Evolutionary conservation across 2,329 filamentous ascomycete genomes (phyloP).

Genomic region (Diplodia corticola): DNA sequence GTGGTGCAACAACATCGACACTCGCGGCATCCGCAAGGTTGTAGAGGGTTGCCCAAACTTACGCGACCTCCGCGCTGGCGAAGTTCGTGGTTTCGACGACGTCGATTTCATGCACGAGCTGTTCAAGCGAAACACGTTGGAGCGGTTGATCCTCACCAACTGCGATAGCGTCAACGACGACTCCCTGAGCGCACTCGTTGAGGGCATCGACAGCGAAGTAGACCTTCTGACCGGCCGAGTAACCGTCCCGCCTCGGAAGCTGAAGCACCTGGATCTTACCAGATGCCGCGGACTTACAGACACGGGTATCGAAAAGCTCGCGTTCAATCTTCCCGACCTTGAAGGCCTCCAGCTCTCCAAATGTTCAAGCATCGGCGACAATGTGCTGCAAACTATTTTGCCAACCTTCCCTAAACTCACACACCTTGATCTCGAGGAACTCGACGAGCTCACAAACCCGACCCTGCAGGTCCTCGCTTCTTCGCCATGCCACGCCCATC

Average conservation of each 20-base stretch:
- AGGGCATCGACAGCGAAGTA: conserved; percentile 73
- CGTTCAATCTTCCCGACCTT: conserved; percentile 72
- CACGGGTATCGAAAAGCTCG: conserved; percentile 68
- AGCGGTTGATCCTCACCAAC: conserved; percentile 78
- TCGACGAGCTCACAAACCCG: conserved; percentile 73
- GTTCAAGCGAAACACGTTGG: conserved; percentile 77
- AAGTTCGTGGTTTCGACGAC: conserved; percentile 78
- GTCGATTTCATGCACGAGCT: conserved; percentile 69
- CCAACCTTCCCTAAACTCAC: conserved; percentile 75
- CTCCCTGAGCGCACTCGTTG: conserved; percentile 70
- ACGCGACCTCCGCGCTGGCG: conserved; percentile 77
- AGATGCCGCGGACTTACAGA: conserved; percentile 75
- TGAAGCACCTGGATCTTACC: conserved; percentile 84
- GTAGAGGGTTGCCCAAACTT: conserved; percentile 71
- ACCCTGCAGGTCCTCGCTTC: conserved; percentile 73
- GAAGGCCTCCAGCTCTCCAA: conserved; percentile 83
- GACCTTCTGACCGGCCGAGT: conserved; percentile 78
- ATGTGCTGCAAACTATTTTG: conserved; percentile 69
- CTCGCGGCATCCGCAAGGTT: conserved; percentile 70
- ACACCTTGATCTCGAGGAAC: conserved; percentile 86
- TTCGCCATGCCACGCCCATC: conserved; percentile 67
- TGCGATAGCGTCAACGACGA: conserved; percentile 77
- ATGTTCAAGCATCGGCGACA: conserved; percentile 72
- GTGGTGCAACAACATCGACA: conserved; percentile 87
- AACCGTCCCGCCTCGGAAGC: conserved; percentile 71